Evolutionary conservation across 208 protist species (phyloP).

Genomic region (Wallacemonas sp.): DNA sequence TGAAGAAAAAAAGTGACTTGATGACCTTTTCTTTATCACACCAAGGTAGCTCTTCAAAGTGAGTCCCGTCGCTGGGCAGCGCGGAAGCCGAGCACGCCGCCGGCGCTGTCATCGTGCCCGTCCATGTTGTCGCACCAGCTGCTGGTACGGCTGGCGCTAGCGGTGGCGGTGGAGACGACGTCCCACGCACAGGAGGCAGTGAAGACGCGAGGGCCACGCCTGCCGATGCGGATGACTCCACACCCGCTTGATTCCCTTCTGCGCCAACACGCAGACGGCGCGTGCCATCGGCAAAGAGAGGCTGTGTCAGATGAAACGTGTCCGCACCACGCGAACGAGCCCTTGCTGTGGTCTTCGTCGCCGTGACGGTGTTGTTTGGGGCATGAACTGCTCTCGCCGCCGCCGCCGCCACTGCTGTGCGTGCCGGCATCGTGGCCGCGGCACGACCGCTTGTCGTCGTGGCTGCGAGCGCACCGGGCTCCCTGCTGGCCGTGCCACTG

Average conservation of each 20-base stretch:
- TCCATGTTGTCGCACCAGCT: not conserved
- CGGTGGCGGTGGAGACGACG: not conserved
- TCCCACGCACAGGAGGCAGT: slow-evolving; percentile 2
- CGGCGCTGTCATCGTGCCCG: too few relatives aligned
- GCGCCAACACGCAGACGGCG: not conserved
- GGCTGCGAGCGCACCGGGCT: too few relatives aligned
- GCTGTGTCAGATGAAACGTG: slow-evolving; percentile 14
- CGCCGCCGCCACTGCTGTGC: not conserved
- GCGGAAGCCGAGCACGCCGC: not conserved
- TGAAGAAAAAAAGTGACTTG: slow-evolving; percentile 80
- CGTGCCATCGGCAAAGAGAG: not conserved
- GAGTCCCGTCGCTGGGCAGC: slow-evolving; percentile 16
- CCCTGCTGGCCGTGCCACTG: not conserved
- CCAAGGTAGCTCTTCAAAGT: slow-evolving; percentile 67
- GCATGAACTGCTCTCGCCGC: not conserved
- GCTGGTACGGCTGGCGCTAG: not conserved
- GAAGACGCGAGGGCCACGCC: too few relatives aligned
- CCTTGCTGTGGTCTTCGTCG: not conserved
- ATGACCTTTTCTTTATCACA: slow-evolving; percentile 86
- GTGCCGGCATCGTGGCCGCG: not conserved
- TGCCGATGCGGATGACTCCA: not conserved
- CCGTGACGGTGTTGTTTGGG: not conserved
- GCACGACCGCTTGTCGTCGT: not conserved
- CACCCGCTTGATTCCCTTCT: not conserved
- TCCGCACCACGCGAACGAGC: not conserved